Evolutionary conservation across 2,329 filamentous ascomycete species (phyloP), one percentile per base, ranked within the genome.

Genomic region (Pseudocercospora crystallina): DNA sequence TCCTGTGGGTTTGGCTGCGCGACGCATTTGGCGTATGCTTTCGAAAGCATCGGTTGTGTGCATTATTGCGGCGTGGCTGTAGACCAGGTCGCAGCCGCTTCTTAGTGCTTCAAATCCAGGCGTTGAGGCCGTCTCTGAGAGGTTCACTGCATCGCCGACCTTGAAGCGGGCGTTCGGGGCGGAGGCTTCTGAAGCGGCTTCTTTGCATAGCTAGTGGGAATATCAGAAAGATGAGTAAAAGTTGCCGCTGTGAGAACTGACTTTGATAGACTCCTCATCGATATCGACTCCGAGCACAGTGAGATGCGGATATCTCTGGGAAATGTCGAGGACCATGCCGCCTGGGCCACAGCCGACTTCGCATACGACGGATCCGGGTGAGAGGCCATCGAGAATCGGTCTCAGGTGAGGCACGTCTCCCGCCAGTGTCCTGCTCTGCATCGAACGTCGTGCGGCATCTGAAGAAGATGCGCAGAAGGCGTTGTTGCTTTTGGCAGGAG

Each of bases 311-410:
- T 53, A 53, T 11, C 44, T 32, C 29, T 56, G 38, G 7, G 53
- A 44, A 17, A 56, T 53, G 20, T 49, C 46, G 41, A 56, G 49
- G 11, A 45, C 53, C 12, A 50, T 56, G 30, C 48, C 49, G 10
- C 53, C 53, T 10, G 53, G 53, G 20, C 53, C 53, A 30, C 53
- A 56, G 33, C 49, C 49, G n/a, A 49, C 44, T 31, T 56, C 49
- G 20, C 41, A 43, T 5, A 56, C 49, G 12, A 49, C 37, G 12
- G 45, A 36, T n/a, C 39, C 40, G 8, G 41, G 13, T 26, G 49
- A 41, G 31, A 55, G 33, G 11, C 41, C 38, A 17, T 52, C 49
- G 14, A 56, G 13, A 12, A 56, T 43, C 5, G 53, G 45, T 14
- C 31, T 44, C 39, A 55, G 29, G 13, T 55, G 53, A 26, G 45